phyloP scores from a whole-genome alignment of 1,139 yeast species.

The Pichia sp. region DNA sequence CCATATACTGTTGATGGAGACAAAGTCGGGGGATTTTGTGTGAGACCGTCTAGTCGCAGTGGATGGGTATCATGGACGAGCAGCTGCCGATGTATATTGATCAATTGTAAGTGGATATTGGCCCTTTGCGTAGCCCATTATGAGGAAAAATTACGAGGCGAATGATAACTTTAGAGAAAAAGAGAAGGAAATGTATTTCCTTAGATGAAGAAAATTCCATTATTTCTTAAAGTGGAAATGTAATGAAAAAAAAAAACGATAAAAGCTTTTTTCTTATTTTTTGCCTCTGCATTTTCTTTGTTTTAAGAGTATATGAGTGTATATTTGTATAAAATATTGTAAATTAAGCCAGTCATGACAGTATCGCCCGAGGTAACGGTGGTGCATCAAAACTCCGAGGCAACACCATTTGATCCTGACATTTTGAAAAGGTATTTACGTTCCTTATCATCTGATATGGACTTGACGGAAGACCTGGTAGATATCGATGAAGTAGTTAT shows the following conservation, averaged over 20 bases:
- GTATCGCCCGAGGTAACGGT: slow-evolving; percentile 11
- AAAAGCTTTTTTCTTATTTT: background rate
- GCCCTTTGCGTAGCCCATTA: slow-evolving; percentile 32
- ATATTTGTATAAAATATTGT: background rate
- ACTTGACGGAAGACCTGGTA: slow-evolving; percentile 15
- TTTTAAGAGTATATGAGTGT: too few species aligned
- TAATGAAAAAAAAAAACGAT: too few species aligned
- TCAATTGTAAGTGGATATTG: slow-evolving; percentile 37
- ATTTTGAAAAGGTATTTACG: slow-evolving; percentile 13
- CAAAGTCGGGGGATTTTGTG: slow-evolving; percentile 71
- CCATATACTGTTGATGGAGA: slow-evolving; percentile 65
- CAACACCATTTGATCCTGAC: slow-evolving; percentile 11
- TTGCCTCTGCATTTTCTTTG: background rate
- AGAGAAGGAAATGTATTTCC: too few species aligned
- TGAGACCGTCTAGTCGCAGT: slow-evolving; percentile 56
- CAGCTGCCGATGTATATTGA: slow-evolving; percentile 76
- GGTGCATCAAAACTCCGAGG: background rate
- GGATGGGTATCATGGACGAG: slow-evolving; percentile 83
- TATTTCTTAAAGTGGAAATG: background rate
- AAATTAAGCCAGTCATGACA: background rate
- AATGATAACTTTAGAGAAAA: too few species aligned
- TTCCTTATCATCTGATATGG: slow-evolving; percentile 18
- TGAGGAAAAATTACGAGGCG: slow-evolving; percentile 3
- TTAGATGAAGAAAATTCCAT: background rate
- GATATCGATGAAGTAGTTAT: slow-evolving; percentile 18